Evolutionary conservation across 1,284 basidiomycete genomes (phyloP).

Genomic region (Leucoagaricus sp.): DNA sequence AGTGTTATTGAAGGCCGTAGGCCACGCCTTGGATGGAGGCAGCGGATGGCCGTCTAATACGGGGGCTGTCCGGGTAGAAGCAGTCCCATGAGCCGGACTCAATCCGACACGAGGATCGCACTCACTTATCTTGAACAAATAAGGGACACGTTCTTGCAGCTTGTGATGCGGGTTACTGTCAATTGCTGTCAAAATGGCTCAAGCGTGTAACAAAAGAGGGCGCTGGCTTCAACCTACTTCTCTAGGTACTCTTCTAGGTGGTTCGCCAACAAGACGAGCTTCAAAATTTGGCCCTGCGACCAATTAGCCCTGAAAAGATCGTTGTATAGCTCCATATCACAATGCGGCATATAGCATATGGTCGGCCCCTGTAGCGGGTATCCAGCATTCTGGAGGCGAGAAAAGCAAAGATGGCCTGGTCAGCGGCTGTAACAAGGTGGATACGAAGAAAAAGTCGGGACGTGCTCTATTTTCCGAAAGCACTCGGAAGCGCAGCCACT

Average conservation of each 20-base stretch:
- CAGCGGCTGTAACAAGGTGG: constrained; percentile 6
- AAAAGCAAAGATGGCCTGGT: constrained; percentile 1
- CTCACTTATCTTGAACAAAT: constrained; percentile 41
- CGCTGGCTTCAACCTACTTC: constrained; percentile 38
- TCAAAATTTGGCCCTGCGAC: constrained; percentile 38
- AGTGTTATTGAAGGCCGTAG: constrained; percentile 70
- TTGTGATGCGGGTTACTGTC: constrained; percentile 44
- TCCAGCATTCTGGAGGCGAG: constrained; percentile 34
- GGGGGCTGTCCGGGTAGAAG: constrained; percentile 37
- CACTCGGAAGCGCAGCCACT: constrained; percentile 47
- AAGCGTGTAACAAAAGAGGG: constrained; percentile 12
- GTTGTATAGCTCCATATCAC: constrained; percentile 71
- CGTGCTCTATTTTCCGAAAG: constrained; percentile 55
- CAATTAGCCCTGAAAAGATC: constrained; percentile 63
- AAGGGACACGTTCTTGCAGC: constrained; percentile 37
- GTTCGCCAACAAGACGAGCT: constrained; percentile 42
- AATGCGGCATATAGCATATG: constrained; percentile 77
- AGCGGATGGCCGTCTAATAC: constrained; percentile 46
- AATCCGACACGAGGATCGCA: constrained; percentile 14
- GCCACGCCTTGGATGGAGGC: constrained; percentile 47
- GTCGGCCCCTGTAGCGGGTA: constrained; percentile 48
- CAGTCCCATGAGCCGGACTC: constrained; percentile 6
- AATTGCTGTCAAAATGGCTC: constrained; percentile 14
- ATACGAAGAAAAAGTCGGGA: constrained; percentile 23
- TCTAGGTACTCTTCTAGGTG: constrained; percentile 47